A percentile compares a stretch with the other conserved stretches of the same genome.
Evolutionary conservation across 345 rosid species (phyloP).

Genomic region (Populus simonii): DNA sequence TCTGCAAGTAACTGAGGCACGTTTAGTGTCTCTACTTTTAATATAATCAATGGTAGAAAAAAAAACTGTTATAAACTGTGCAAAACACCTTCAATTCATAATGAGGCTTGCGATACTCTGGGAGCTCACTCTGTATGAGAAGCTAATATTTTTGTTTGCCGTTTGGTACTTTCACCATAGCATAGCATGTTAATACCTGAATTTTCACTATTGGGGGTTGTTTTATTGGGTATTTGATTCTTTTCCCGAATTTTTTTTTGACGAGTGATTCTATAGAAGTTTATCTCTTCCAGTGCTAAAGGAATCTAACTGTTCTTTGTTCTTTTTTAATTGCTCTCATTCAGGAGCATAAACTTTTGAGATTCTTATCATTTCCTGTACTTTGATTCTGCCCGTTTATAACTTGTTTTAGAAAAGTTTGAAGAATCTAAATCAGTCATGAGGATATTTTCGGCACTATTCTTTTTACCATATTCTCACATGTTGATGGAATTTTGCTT

Average conservation of each 20-base stretch:
- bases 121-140: neutral
- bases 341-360: neutral
- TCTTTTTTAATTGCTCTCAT: neutral
- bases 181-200: neutral
- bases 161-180: neutral
- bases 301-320: constrained; percentile 5
- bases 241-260: neutral
- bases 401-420: neutral
- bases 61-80: neutral
- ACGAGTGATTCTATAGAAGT: neutral
- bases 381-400: neutral
- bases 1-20: neutral
- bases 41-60: neutral
- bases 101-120: neutral
- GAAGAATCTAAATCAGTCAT: neutral
- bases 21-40: neutral
- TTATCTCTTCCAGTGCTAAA: neutral
- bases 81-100: neutral
- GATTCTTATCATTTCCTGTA: neutral
- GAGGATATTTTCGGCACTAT: neutral
- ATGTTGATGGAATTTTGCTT: neutral
- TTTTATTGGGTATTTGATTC: neutral
- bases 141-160: neutral
- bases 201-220: neutral
- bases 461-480: neutral